A percentile compares a stretch with the other conserved stretches of the same genome.
Evolutionary conservation across 1,284 basidiomycete species (phyloP).

Genomic region (Cutaneotrichosporon sp.): DNA sequence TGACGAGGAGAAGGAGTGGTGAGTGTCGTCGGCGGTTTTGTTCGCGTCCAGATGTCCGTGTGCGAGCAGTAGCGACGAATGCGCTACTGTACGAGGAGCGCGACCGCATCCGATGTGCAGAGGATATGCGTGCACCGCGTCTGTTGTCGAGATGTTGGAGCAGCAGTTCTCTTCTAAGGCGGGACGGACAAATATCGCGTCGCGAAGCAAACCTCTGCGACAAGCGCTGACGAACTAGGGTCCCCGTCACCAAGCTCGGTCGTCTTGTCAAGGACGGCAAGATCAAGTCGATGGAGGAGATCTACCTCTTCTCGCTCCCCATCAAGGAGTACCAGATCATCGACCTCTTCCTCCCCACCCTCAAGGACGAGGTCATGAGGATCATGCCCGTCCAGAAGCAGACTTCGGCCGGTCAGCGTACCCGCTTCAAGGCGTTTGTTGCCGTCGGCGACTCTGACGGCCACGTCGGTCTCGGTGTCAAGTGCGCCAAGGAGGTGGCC

Average conservation of each 20-base stretch:
- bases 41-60: background rate
- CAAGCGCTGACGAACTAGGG: conserved; percentile 54
- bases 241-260: conserved; percentile 97
- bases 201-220: too few species aligned
- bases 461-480: conserved; percentile 98
- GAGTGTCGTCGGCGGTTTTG: too few species aligned
- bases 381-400: conserved; percentile 99
- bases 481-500: conserved; percentile 99
- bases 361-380: conserved; percentile 99
- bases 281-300: conserved; percentile 99
- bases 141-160: background rate
- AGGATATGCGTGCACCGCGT: background rate
- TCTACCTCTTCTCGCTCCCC: conserved; percentile 99
- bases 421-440: conserved; percentile 99
- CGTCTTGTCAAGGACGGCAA: conserved; percentile 99
- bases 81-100: too few species aligned
- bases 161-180: too few species aligned
- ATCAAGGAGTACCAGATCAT: conserved; percentile 98
- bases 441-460: conserved; percentile 97
- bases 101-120: too few species aligned
- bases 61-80: background rate
- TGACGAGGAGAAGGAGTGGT: conserved; percentile 99
- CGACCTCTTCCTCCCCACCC: conserved; percentile 93
- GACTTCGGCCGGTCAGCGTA: conserved; percentile 98
- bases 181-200: too few species aligned